phyloP scores from a whole-genome alignment of 164 flowering plant species.

The Dillenia turbinata region DNA sequence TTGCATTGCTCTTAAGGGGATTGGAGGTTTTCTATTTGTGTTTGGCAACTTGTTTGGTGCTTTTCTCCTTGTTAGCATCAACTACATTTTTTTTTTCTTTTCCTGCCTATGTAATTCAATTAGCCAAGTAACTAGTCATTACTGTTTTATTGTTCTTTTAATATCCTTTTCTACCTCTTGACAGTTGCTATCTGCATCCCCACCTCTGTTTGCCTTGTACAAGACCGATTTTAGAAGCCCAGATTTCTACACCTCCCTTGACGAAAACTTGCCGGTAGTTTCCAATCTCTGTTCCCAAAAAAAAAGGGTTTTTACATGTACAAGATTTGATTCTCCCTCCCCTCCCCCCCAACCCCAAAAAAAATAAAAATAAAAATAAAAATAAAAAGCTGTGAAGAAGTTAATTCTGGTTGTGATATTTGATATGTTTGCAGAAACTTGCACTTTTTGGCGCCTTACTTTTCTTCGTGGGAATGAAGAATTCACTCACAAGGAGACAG shows the following conservation, averaged over 20 bases:
- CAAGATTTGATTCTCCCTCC: constrained; percentile 35
- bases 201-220: constrained; percentile 68
- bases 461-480: constrained; percentile 66
- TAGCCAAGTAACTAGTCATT: not conserved
- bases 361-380: too few species aligned
- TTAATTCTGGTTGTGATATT: not conserved
- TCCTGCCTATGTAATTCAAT: not conserved
- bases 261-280: too few species aligned
- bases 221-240: constrained; percentile 40
- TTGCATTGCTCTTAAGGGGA: constrained; percentile 44
- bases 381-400: too few species aligned
- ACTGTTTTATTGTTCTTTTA: not conserved
- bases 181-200: constrained; percentile 45
- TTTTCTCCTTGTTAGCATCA: constrained; percentile 49
- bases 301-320: not conserved
- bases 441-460: constrained; percentile 65
- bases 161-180: constrained; percentile 32
- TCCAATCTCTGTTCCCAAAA: too few species aligned
- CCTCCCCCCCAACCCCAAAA: too few species aligned
- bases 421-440: constrained; percentile 35
- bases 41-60: constrained; percentile 78
- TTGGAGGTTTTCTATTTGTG: constrained; percentile 69
- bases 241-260: too few species aligned
- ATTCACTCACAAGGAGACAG: constrained; percentile 47
- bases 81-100: not conserved